phyloP scores from a whole-genome alignment of 1,284 basidiomycete species.

The Macrocybe sp. region DNA sequence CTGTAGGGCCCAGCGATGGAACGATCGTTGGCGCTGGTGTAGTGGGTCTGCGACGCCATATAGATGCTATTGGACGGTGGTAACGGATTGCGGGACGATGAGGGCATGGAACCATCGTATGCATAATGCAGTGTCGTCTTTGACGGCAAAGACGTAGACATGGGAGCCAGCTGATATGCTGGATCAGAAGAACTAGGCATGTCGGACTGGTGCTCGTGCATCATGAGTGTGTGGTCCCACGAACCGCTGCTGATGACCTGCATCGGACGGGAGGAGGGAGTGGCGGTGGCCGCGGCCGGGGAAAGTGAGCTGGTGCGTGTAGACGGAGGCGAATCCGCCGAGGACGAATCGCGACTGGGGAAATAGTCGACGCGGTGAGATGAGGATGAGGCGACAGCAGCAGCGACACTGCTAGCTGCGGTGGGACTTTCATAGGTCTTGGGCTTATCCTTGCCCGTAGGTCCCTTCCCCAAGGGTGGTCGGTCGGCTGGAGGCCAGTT shows the following conservation, averaged over 20 bases:
- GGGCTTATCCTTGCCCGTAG: conserved; percentile 78
- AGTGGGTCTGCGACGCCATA: conserved; percentile 26
- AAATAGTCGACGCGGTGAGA: conserved; percentile 19
- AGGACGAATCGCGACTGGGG: conserved; percentile 45
- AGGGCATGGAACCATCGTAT: conserved; percentile 30
- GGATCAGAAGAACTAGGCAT: conserved; percentile 26
- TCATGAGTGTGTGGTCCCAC: conserved; percentile 57
- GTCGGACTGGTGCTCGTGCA: conserved; percentile 42
- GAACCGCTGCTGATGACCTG: conserved; percentile 44
- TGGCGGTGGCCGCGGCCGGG: conserved; percentile 34
- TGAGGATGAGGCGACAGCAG: conserved; percentile 6
- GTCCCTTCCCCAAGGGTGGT: conserved; percentile 70
- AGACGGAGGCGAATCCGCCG: conserved; percentile 32
- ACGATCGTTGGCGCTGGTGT: conserved; percentile 37
- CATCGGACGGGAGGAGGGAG: conserved; percentile 35
- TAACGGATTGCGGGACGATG: conserved; percentile 29
- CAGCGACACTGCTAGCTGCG: conserved; percentile 20
- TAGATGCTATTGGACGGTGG: conserved; percentile 33
- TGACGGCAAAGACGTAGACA: conserved; percentile 18
- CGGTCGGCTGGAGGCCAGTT: conserved; percentile 73
- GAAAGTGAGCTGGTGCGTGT: conserved; percentile 38
- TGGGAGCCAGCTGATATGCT: conserved; percentile 36
- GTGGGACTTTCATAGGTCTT: conserved; percentile 27
- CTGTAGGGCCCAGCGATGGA: conserved; percentile 30
- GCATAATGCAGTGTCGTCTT: conserved; percentile 26